These are phyloP conservation scores for Lentinula boryana DNA, from an alignment of 768 basidiomycete species.

Conservation along the genomic window DNA sequence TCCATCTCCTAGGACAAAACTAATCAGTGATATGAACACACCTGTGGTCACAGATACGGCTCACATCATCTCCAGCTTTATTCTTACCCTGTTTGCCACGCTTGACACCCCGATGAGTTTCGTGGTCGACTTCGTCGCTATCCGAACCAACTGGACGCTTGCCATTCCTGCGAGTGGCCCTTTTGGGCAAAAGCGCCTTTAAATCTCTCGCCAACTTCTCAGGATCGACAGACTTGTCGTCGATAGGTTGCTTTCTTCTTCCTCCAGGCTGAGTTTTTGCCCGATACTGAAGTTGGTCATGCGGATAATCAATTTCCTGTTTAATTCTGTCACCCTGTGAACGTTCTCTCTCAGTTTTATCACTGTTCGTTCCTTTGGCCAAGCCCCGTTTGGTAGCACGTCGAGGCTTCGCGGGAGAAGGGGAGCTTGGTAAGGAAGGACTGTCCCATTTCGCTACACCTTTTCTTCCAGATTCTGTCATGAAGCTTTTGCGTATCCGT, in stretches of 20 bases:
- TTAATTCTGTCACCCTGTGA: neutral
- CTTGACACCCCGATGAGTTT: neutral
- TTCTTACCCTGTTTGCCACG: neutral
- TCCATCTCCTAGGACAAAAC: constrained; percentile 10
- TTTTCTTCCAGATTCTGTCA: neutral
- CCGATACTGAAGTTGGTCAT: neutral
- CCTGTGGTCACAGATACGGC: neutral
- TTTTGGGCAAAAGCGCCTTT: constrained; percentile 8
- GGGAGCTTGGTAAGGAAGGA: constrained; percentile 5
- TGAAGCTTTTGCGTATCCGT: neutral
- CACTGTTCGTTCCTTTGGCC: neutral
- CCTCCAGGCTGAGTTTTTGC: neutral
- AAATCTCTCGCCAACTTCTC: neutral
- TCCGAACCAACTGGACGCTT: neutral
- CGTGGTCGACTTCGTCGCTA: neutral
- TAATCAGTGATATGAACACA: neutral
- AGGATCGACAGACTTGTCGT: neutral
- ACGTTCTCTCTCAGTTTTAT: neutral
- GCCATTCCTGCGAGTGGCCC: neutral
- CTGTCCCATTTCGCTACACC: neutral
- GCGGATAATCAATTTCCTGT: neutral
- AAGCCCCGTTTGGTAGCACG: neutral
- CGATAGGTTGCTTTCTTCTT: neutral
- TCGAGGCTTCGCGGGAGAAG: constrained; percentile 7
- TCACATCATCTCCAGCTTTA: constrained; percentile 6